These are phyloP conservation scores for Yarrowia phangngaensis DNA, from an alignment of 805 yeast species.

Conservation along the genomic window DNA sequence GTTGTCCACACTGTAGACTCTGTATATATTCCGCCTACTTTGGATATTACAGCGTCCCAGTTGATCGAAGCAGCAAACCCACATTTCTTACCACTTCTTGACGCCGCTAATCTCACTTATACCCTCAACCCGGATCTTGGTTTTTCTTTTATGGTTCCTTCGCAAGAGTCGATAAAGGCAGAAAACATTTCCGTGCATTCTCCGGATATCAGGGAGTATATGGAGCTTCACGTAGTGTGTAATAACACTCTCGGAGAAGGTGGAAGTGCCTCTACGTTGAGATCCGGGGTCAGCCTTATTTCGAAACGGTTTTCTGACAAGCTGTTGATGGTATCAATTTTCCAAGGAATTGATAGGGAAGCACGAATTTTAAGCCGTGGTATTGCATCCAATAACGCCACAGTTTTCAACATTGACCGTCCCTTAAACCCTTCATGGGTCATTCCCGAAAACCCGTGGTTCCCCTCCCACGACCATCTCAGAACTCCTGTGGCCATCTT, in stretches of 20 bases:
- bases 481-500: slow-evolving; percentile 37
- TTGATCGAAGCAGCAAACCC: slow-evolving; percentile 52
- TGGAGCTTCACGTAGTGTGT: slow-evolving; percentile 67
- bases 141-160: slow-evolving; percentile 71
- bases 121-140: slow-evolving; percentile 44
- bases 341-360: slow-evolving; percentile 32
- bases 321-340: slow-evolving; percentile 33
- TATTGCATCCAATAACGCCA: slow-evolving; percentile 31
- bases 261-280: slow-evolving; percentile 32
- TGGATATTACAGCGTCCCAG: slow-evolving; percentile 53
- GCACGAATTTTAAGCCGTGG: slow-evolving; percentile 33
- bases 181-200: slow-evolving; percentile 49
- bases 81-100: slow-evolving; percentile 48
- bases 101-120: slow-evolving; percentile 45
- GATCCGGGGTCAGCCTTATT: slow-evolving; percentile 29
- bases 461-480: slow-evolving; percentile 34
- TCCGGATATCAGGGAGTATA: slow-evolving; percentile 49
- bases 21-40: slow-evolving; percentile 53
- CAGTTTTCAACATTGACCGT: slow-evolving; percentile 38
- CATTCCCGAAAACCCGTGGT: slow-evolving; percentile 31
- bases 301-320: slow-evolving; percentile 32
- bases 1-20: slow-evolving; percentile 68
- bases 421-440: slow-evolving; percentile 40
- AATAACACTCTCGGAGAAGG: slow-evolving; percentile 43
- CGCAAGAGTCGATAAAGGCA: slow-evolving; percentile 51